A percentile compares a stretch with the other conserved stretches of the same genome.
Conservation (phyloP, 352 stramenopile genomes). For the Nothophytophthora sp. region DNA sequence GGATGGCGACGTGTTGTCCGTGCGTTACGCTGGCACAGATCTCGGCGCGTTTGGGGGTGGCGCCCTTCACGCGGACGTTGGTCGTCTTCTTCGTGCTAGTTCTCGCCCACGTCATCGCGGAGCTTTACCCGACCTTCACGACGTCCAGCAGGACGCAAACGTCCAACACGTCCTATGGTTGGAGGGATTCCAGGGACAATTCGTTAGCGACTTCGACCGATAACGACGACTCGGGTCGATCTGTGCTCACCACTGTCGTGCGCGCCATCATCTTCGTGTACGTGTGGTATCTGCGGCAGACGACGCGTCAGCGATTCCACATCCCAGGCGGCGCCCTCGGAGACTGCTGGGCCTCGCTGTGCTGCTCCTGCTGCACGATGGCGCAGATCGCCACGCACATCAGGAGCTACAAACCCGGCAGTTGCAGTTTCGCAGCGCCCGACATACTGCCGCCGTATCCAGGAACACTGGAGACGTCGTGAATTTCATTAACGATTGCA, state of each 20-base stretch:
- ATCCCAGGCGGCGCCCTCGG: constrained; percentile 23
- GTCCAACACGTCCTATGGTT: too few species aligned
- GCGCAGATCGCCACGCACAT: constrained; percentile 52
- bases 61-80: constrained; percentile 27
- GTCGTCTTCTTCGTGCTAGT: constrained; percentile 28
- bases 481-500: constrained; percentile 3
- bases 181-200: neutral
- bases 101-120: constrained; percentile 31
- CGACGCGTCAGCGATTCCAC: constrained; percentile 27
- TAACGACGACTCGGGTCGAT: constrained; percentile 18
- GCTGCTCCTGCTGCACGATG: constrained; percentile 36
- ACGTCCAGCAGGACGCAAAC: neutral
- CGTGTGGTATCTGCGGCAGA: constrained; percentile 45
- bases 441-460: constrained; percentile 40
- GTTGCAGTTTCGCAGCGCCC: constrained; percentile 38
- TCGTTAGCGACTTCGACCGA: constrained; percentile 1
- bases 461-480: constrained; percentile 6
- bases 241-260: constrained; percentile 22
- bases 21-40: constrained; percentile 58
- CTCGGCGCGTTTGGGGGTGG: constrained; percentile 33
- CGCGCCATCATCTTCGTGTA: constrained; percentile 26
- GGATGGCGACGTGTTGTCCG: constrained; percentile 49
- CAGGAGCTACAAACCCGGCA: constrained; percentile 50
- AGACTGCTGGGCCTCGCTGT: constrained; percentile 30
- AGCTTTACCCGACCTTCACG: constrained; percentile 4